Conservation (phyloP, 2,329 filamentous ascomycete genomes). For the Cladophialophora chaetospira region DNA sequence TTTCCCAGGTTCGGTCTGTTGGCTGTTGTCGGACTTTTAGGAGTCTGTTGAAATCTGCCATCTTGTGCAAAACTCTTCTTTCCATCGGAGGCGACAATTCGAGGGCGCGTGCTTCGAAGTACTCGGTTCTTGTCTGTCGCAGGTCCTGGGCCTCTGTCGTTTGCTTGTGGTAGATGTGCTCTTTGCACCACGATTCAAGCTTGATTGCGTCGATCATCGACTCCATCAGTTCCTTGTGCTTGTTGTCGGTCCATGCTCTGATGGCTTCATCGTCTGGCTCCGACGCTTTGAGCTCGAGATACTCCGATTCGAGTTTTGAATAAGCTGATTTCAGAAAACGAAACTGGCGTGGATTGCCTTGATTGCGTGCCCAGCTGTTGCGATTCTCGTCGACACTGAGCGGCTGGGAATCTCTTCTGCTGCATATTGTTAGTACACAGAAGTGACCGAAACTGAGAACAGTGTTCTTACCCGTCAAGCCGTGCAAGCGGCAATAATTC, state of each 20-base stretch:
- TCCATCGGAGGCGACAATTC: constrained; percentile 42
- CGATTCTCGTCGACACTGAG: constrained; percentile 5
- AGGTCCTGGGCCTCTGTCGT: background rate
- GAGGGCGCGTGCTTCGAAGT: constrained; percentile 41
- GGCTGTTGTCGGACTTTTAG: constrained; percentile 39
- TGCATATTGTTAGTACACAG: background rate
- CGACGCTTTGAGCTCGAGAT: constrained; percentile 2
- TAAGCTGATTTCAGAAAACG: constrained; percentile 27
- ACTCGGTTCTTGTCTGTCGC: constrained; percentile 14
- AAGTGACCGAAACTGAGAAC: background rate
- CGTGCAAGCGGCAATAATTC: constrained; percentile 24
- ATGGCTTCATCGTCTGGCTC: constrained; percentile 2
- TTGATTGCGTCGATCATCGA: constrained; percentile 16
- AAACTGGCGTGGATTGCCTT: constrained; percentile 14
- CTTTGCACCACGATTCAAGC: constrained; percentile 21
- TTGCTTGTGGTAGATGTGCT: background rate
- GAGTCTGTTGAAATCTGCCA: constrained; percentile 43
- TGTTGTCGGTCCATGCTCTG: constrained; percentile 14
- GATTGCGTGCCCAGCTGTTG: constrained; percentile 15
- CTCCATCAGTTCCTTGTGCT: constrained; percentile 19
- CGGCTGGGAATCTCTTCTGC: constrained; percentile 18
- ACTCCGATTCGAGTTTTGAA: constrained; percentile 17
- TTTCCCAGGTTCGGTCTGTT: constrained; percentile 36
- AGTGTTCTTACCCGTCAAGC: constrained; percentile 22
- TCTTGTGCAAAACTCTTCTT: constrained; percentile 39